Evolutionary conservation across 805 yeast species (phyloP).

Genomic region (Saccharomycopsis malanga): DNA sequence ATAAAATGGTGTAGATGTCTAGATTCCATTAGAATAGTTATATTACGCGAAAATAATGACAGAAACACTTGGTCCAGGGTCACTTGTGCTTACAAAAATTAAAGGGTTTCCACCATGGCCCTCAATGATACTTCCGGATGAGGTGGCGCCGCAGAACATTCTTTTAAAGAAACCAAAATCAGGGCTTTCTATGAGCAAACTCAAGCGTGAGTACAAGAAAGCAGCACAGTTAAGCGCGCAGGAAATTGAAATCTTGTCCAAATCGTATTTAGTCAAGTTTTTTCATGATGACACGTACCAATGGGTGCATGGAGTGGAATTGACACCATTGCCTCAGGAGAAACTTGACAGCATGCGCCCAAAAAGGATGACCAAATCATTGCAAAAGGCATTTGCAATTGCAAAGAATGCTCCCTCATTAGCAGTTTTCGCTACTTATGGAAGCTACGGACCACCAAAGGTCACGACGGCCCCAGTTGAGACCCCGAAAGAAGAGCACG

Average conservation of each 20-base stretch:
- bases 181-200: conserved; percentile 24
- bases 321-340: conserved; percentile 38
- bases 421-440: conserved; percentile 39
- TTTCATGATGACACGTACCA: conserved; percentile 66
- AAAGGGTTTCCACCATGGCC: conserved; percentile 93
- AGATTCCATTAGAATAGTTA: too few species aligned
- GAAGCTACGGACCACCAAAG: conserved; percentile 36
- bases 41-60: too few species aligned
- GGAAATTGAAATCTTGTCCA: conserved; percentile 23
- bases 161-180: conserved; percentile 43
- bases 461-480: conserved; percentile 29
- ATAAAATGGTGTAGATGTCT: too few species aligned
- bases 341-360: conserved; percentile 24
- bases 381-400: conserved; percentile 45
- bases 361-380: conserved; percentile 38
- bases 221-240: conserved; percentile 12
- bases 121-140: conserved; percentile 63
- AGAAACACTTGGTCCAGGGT: too few species aligned
- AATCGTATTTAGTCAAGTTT: conserved; percentile 51
- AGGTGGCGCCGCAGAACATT: conserved; percentile 53
- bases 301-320: conserved; percentile 52
- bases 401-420: conserved; percentile 45
- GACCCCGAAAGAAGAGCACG: conserved; percentile 26
- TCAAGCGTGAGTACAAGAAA: conserved; percentile 22
- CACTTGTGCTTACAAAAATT: conserved; percentile 66